Percentiles rank a stretch among this genome's conserved stretches.
phyloP scores from a whole-genome alignment of 306 rosid species.

The Medicago lupulina region DNA sequence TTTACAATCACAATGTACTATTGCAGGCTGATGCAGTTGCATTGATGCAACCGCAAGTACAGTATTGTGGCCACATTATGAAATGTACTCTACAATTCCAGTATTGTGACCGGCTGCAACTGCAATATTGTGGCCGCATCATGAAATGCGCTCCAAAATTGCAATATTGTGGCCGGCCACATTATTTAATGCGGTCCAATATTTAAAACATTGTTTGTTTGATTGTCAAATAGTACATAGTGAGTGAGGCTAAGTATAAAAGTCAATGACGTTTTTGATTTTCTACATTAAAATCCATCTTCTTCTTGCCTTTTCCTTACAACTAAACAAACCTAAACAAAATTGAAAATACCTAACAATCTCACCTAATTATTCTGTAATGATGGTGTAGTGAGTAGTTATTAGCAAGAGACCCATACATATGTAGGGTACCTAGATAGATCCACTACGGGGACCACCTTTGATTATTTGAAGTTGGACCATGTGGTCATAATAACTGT shows the following conservation, averaged over 20 bases:
- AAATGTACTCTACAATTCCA: too few relatives aligned
- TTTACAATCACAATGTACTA: too few relatives aligned
- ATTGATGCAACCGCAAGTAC: too few relatives aligned
- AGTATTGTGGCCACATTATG: neutral
- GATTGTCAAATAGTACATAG: neutral
- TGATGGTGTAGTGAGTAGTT: constrained; percentile 12
- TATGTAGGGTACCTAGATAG: constrained; percentile 25
- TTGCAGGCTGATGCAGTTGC: too few relatives aligned
- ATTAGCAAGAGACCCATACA: neutral
- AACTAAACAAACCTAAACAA: constrained; percentile 26
- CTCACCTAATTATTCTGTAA: constrained; percentile 14
- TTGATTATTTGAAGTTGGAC: constrained; percentile 30
- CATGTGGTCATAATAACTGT: constrained; percentile 1
- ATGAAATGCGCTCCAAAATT: too few relatives aligned
- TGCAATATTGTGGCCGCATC: too few relatives aligned
- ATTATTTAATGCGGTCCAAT: neutral
- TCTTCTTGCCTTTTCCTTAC: constrained; percentile 24
- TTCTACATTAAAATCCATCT: neutral
- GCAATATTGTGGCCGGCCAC: neutral
- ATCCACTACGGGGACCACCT: constrained; percentile 28
- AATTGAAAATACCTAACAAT: constrained; percentile 14
- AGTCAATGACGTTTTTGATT: constrained; percentile 21
- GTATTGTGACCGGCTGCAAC: too few relatives aligned
- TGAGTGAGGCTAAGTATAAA: neutral
- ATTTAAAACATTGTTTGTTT: neutral